phyloP scores from a whole-genome alignment of 805 yeast species.

The Lipomyces sp. region DNA sequence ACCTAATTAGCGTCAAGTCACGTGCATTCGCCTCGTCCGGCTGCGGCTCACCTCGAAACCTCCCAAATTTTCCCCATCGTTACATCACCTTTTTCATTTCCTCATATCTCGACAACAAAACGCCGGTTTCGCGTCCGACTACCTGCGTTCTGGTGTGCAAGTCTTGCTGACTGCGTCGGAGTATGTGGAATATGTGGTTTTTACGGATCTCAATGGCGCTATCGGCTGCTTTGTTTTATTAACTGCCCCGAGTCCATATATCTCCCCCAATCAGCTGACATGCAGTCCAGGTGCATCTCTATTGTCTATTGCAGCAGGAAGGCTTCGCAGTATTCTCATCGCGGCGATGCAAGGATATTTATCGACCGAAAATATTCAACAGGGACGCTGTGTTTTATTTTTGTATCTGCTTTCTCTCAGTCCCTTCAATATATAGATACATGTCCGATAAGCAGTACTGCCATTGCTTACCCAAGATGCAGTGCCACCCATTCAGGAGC shows the following conservation, averaged over 20 bases:
- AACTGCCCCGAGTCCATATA: no score
- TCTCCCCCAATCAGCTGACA: neutral
- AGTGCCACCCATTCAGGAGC: no score
- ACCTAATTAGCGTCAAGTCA: constrained; percentile 2
- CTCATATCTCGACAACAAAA: neutral
- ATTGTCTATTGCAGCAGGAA: neutral
- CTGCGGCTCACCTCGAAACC: constrained; percentile 4
- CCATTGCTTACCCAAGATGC: no score
- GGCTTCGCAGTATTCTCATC: no score
- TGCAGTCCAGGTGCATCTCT: neutral
- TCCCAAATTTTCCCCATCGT: constrained; percentile 8
- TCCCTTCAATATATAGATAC: no score
- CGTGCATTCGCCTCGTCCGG: constrained; percentile 8
- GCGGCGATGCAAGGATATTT: no score
- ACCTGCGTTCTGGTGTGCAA: neutral
- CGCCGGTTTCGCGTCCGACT: neutral
- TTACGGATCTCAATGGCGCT: neutral
- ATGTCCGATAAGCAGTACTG: no score
- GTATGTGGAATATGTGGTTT: neutral
- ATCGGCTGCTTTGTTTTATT: neutral
- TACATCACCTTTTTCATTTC: neutral
- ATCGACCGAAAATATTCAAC: no score
- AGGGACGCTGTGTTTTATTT: no score
- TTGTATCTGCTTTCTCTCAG: no score
- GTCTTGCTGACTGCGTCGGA: neutral